Conservation (phyloP, 140 eudicot species). For the Ambrosia hybrid region DNA sequence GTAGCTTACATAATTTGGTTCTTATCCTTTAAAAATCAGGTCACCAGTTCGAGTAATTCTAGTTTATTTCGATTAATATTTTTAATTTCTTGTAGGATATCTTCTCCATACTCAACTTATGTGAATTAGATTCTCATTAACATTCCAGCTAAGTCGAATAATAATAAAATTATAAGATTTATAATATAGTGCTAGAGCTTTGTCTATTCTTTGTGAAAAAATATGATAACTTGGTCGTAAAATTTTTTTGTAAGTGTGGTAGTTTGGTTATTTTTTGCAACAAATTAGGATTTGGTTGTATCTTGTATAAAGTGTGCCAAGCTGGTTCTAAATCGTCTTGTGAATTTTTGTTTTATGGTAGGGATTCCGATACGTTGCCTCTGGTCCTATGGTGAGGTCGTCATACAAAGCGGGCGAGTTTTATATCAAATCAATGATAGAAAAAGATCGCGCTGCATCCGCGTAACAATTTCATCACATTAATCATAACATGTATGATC, state of each 20-base stretch:
- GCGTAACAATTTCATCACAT: slow-evolving; percentile 26
- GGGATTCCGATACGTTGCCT: slow-evolving; percentile 98
- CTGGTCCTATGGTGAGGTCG: slow-evolving; percentile 96
- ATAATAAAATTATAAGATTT: background rate
- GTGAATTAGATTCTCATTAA: too few species aligned
- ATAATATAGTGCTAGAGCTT: background rate
- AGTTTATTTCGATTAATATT: background rate
- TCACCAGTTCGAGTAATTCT: background rate
- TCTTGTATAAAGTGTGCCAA: background rate
- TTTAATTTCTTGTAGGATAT: background rate
- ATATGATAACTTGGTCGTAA: background rate
- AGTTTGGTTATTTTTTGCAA: background rate
- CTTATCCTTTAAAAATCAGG: background rate
- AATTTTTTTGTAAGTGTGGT: background rate
- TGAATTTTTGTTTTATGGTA: slow-evolving; percentile 24
- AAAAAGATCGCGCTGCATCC: slow-evolving; percentile 82
- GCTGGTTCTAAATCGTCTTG: background rate
- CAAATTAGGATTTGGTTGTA: background rate
- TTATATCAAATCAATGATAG: slow-evolving; percentile 93
- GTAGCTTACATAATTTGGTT: background rate
- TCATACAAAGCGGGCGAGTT: slow-evolving; percentile 95
- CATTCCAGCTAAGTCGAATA: background rate
- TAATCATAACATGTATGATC: slow-evolving; percentile 13
- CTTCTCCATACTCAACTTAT: background rate
- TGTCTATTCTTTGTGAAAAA: background rate